These are phyloP conservation scores for Hypoxylon intermedium DNA, from an alignment of 495 filamentous ascomycete species.

Conservation along the genomic window DNA sequence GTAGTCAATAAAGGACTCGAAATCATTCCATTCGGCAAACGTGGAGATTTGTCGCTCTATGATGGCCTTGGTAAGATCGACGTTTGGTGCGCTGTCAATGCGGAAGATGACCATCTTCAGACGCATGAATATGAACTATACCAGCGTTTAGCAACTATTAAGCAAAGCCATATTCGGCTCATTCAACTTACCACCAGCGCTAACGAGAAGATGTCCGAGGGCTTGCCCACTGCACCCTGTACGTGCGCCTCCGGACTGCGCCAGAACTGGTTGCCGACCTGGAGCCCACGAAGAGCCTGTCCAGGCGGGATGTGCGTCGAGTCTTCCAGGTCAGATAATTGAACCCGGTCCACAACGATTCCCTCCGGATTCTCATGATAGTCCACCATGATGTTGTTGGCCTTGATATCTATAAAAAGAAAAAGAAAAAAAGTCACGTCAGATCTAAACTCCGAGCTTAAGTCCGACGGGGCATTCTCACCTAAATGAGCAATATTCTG, in stretches of 20 bases:
- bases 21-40: slow-evolving; percentile 54
- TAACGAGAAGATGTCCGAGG: slow-evolving; percentile 49
- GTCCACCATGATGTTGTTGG: slow-evolving; percentile 50
- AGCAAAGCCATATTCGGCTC: background rate
- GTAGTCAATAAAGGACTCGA: slow-evolving; percentile 44
- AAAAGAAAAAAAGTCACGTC: slow-evolving; percentile 1
- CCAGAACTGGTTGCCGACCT: slow-evolving; percentile 50
- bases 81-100: slow-evolving; percentile 50
- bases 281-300: slow-evolving; percentile 40
- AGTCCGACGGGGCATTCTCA: slow-evolving; percentile 33
- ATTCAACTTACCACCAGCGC: slow-evolving; percentile 46
- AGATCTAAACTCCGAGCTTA: slow-evolving; percentile 6
- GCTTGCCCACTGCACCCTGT: slow-evolving; percentile 41
- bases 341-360: slow-evolving; percentile 47
- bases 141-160: slow-evolving; percentile 16
- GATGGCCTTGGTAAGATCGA: slow-evolving; percentile 55
- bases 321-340: slow-evolving; percentile 54
- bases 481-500: slow-evolving; percentile 58
- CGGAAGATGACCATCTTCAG: slow-evolving; percentile 54
- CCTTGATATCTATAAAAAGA: slow-evolving; percentile 51
- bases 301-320: slow-evolving; percentile 52
- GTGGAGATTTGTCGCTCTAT: slow-evolving; percentile 56
- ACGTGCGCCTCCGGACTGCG: slow-evolving; percentile 48
- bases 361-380: slow-evolving; percentile 41
- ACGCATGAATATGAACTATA: slow-evolving; percentile 44